Conservation (phyloP, 257 asterid species). For the Cruciata laevipes region DNA sequence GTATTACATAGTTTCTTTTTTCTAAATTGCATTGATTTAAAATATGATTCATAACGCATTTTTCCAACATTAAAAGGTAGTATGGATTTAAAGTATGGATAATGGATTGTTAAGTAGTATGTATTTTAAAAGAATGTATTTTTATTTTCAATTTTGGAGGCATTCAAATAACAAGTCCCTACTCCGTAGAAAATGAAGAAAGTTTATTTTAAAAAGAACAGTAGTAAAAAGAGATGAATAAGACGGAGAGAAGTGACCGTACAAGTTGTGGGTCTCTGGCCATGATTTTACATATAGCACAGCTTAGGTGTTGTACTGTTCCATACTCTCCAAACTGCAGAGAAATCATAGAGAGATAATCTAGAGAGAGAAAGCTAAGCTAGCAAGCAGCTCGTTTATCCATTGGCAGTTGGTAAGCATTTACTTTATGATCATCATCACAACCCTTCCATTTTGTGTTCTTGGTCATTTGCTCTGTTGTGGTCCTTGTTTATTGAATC, state of each 20-base stretch:
- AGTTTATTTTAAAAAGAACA: not conserved
- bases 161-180: no score
- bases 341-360: not conserved
- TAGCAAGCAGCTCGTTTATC: slow-evolving; percentile 15
- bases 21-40: no score
- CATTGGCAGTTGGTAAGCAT: slow-evolving; percentile 59
- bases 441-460: not conserved
- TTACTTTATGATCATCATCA: slow-evolving; percentile 31
- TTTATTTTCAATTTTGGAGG: no score
- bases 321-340: not conserved
- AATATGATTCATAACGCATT: no score
- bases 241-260: slow-evolving; percentile 28
- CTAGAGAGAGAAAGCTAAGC: not conserved
- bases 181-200: no score
- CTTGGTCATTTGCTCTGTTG: not conserved
- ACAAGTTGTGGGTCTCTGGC: slow-evolving; percentile 18
- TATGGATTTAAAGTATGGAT: no score
- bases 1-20: no score
- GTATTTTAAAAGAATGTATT: no score
- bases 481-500: not conserved
- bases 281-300: slow-evolving; percentile 1
- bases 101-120: no score
- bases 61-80: no score
- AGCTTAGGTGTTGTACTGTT: not conserved
- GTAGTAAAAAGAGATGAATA: not conserved